Conservation (phyloP, 2,329 filamentous ascomycete species). For the Calonectria pteridis region DNA sequence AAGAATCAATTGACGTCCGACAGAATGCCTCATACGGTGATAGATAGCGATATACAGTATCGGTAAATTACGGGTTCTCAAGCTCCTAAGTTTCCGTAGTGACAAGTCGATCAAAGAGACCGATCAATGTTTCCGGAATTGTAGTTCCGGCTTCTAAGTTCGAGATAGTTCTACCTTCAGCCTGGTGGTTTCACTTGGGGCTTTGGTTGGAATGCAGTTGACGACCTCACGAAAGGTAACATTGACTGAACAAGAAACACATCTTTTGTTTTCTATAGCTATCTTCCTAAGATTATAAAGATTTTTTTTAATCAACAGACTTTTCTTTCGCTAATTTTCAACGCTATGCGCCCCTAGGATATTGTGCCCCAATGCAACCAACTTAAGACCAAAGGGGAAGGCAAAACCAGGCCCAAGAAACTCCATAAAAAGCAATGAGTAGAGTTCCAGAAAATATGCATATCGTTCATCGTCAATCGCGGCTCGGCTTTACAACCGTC, state of each 20-base stretch:
- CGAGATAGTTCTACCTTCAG: not conserved
- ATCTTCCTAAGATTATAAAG: constrained; percentile 37
- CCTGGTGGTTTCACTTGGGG: not conserved
- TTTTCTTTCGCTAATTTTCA: constrained; percentile 46
- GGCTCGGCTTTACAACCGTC: constrained; percentile 60
- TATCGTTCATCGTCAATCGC: constrained; percentile 51
- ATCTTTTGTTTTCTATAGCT: constrained; percentile 35
- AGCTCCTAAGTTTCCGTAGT: not conserved
- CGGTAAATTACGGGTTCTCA: not conserved
- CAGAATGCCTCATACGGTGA: not conserved
- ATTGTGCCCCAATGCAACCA: constrained; percentile 40
- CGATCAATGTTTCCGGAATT: not conserved
- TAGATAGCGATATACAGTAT: not conserved
- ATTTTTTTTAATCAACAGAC: constrained; percentile 43
- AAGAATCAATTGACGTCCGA: not conserved
- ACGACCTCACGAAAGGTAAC: constrained; percentile 33
- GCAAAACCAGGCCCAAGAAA: constrained; percentile 33
- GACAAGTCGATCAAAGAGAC: not conserved
- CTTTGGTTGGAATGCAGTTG: not conserved
- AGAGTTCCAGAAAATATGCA: constrained; percentile 49
- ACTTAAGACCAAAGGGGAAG: constrained; percentile 28
- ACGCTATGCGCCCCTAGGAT: constrained; percentile 42
- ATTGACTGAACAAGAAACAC: constrained; percentile 36
- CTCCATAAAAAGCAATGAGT: constrained; percentile 34
- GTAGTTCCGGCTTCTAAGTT: not conserved